A percentile compares a stretch with the other conserved stretches of the same genome.
Conservation (phyloP, 305 asterid genomes). For the Fraxinus floribunda region DNA sequence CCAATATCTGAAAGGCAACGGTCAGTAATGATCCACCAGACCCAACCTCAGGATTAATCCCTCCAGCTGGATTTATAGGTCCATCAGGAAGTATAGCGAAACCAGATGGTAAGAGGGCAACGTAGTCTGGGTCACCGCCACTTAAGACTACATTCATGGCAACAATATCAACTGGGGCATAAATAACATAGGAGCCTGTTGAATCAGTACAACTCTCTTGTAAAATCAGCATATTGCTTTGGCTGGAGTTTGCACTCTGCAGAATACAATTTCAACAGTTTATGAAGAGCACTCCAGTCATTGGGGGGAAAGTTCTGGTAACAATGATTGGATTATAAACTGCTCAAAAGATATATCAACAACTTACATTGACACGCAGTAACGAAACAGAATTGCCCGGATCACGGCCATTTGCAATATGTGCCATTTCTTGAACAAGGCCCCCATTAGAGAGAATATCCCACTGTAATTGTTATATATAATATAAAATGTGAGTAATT, state of each 20-base stretch:
- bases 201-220: slow-evolving; percentile 85
- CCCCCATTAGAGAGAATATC: slow-evolving; percentile 95
- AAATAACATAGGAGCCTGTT: slow-evolving; percentile 80
- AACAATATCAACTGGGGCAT: slow-evolving; percentile 83
- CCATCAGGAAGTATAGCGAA: slow-evolving; percentile 91
- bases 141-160: slow-evolving; percentile 88
- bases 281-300: neutral
- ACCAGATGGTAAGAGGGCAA: slow-evolving; percentile 93
- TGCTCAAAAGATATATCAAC: neutral
- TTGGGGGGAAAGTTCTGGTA: neutral
- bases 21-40: slow-evolving; percentile 75
- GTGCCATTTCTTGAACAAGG: slow-evolving; percentile 97
- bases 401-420: slow-evolving; percentile 91
- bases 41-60: slow-evolving; percentile 43
- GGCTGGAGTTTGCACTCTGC: slow-evolving; percentile 94
- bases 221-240: slow-evolving; percentile 83
- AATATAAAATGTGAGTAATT: neutral
- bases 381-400: slow-evolving; percentile 83
- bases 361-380: slow-evolving; percentile 81
- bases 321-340: neutral
- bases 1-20: slow-evolving; percentile 85
- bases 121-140: slow-evolving; percentile 95
- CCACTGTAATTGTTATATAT: slow-evolving; percentile 50
- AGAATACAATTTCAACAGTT: neutral
- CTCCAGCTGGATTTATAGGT: slow-evolving; percentile 31